Percentiles rank a stretch among this genome's conserved stretches.
Evolutionary conservation across 192 early-diverging fungal species (phyloP).

Genomic region (Funneliformis geosporum): DNA sequence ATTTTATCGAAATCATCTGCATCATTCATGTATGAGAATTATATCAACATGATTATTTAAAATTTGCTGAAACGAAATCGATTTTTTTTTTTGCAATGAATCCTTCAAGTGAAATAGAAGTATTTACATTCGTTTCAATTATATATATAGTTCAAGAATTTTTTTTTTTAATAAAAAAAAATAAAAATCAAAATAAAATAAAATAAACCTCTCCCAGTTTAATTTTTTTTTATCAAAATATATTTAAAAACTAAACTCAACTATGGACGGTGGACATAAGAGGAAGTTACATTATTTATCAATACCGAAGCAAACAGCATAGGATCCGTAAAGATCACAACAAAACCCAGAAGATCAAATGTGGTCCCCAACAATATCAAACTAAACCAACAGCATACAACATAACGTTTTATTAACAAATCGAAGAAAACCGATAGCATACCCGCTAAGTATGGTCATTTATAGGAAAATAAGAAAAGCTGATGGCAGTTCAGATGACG

Average conservation of each 20-base stretch:
- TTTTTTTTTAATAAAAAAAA: too few species aligned
- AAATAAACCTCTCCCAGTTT: not conserved
- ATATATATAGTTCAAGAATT: too few species aligned
- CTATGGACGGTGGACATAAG: slow-evolving; percentile 13
- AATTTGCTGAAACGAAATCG: too few species aligned
- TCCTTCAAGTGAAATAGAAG: too few species aligned
- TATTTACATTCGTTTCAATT: too few species aligned
- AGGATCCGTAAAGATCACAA: slow-evolving; percentile 3
- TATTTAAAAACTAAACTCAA: slow-evolving; percentile 29
- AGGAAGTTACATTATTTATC: slow-evolving; percentile 30
- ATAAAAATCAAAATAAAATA: too few species aligned
- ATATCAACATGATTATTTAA: too few species aligned
- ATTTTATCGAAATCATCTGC: too few species aligned
- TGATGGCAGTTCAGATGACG: slow-evolving; percentile 14
- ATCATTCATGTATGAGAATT: too few species aligned
- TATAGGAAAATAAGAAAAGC: slow-evolving; percentile 24
- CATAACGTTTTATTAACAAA: slow-evolving; percentile 12
- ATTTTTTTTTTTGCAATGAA: too few species aligned
- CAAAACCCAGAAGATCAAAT: slow-evolving; percentile 6
- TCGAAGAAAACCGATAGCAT: slow-evolving; percentile 9
- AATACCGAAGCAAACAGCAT: slow-evolving; percentile 25
- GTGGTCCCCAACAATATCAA: slow-evolving; percentile 30
- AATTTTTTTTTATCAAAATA: slow-evolving; percentile 16
- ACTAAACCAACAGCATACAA: slow-evolving; percentile 26
- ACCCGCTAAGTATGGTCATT: slow-evolving; percentile 28